Evolutionary conservation across 148 eudicot genomes (phyloP), one percentile per base, ranked within the genome.

Genomic region (Tetragonia tetragonoides): DNA sequence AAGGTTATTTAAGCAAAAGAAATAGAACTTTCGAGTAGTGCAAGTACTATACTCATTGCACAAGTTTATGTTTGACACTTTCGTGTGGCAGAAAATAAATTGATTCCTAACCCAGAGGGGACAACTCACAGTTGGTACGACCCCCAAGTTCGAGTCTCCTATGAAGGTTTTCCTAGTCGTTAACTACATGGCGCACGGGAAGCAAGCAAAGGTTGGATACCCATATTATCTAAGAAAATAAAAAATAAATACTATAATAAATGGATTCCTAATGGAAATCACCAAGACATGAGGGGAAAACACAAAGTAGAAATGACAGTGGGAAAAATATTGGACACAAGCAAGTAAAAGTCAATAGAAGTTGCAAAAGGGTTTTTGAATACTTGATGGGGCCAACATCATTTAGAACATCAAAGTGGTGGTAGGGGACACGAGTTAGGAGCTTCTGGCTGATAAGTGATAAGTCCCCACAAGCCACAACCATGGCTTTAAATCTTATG

Each of bases 401-500:
- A 64, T 72, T 73, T 72, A 76, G 65, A 51, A 79, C 7, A 44
- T 44, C 77, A 81, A 71, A 84, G 84, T 59, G 74, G 71, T 21
- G 80, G 79, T 75, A 81, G 69, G 78, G 82, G 63, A 68, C 72
- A 47, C 66, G 49, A 47, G 44, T 64, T 66, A 74, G 84, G 44
- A 61, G 46, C 59, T 59, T 63, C 42, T 46, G 63, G 68, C 77
- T 49, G 53, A 46, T 46, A 46, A 46, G 8, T 39, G 66, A 24
- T 53, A 21, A 65, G 72, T 53, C 77, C 84, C 82, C 83, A 79
- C 82, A 75, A 79, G 69, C 77, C 80, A 72, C 85, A 61, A 71
- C 64, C 69, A 67, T 37, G 63, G 49, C 14, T 59, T 42, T 44
- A 47, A 61, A 62, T 37, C 66, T 46, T 40, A 77, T 81, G 65